Base-by-base conservation (phyloP, 2,329 filamentous ascomycete species). In the Penicillium frequentans region DNA sequence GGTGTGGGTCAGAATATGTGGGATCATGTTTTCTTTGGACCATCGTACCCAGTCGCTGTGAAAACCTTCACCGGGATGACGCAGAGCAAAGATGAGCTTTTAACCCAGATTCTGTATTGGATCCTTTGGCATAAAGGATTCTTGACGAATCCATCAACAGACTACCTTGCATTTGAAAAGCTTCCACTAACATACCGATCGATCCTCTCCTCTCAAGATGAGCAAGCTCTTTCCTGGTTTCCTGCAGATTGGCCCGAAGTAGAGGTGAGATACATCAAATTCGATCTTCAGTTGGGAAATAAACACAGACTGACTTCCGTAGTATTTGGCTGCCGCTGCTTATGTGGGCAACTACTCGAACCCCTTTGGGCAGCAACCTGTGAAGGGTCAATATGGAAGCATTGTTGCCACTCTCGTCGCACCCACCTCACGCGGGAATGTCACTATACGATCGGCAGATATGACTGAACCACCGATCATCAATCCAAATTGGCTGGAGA, bases 401-500 rank as follows among this genome's bases (percentile, higher is more conserved):
- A 69, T 72, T n/a, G 33, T 68, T 8, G 65, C 52, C 1, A 59
- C 57, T 5, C 49, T 72, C 5, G 59, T 70, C 33, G 62, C 78
- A 0, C 75, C 79, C 4, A 67, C 76, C 0, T 81, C 79, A 1
- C 76, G 77, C 0, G 81, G 81, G 8, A 80, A 74, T 59, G 68
- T 82, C 5, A 79, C 74, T 0, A 74, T 82, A 31, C 54, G 46
- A 10, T 71, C 70, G 2, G 53, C 47, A 3, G 58, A 71, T 46
- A 70, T 61, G 19, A 58, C 63, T 0, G 73, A 76, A 21, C 63
- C 66, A 1, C 81, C 81, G 0, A 62, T 77, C 13, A 77, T 82
- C 56, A 71, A 81, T 58, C 77, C 79, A 1, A 79, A 79, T 59
- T 84, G 76, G 73, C 68, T 84, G 1, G 68, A 68, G 2, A 70